Evolutionary conservation across 352 stramenopile genomes (phyloP).

Genomic region (Stramenopiles sp.): DNA sequence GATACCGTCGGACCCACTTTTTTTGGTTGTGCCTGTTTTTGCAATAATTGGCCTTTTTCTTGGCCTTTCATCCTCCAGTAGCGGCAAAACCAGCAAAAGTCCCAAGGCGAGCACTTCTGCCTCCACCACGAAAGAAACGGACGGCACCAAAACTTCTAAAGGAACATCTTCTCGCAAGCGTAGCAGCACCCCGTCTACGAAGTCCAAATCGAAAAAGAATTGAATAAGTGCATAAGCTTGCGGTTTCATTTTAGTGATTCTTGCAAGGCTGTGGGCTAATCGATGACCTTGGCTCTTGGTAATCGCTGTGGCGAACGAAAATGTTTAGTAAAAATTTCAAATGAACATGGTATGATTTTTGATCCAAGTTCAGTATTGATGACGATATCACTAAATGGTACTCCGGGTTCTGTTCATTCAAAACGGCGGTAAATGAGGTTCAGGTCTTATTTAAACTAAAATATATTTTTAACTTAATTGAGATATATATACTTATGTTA

Average conservation of each 20-base stretch:
- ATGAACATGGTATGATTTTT: too few relatives aligned
- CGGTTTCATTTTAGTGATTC: too few relatives aligned
- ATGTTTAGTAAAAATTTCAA: too few relatives aligned
- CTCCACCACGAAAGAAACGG: background rate
- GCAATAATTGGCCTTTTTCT: background rate
- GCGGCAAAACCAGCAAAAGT: background rate
- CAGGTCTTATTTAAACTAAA: too few relatives aligned
- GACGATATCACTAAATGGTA: too few relatives aligned
- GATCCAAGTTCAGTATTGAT: too few relatives aligned
- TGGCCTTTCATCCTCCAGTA: background rate
- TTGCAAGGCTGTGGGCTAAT: too few relatives aligned
- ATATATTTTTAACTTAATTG: slow-evolving; percentile 75
- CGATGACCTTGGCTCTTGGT: too few relatives aligned
- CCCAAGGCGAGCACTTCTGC: background rate
- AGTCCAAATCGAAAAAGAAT: background rate
- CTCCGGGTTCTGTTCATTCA: too few relatives aligned
- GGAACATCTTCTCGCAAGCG: background rate
- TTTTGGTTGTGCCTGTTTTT: background rate
- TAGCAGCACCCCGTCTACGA: background rate
- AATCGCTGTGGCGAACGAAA: too few relatives aligned
- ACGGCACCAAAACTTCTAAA: background rate
- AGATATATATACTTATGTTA: slow-evolving; percentile 62
- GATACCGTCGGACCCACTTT: background rate
- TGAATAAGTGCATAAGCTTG: too few relatives aligned
- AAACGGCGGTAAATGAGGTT: too few relatives aligned